Conservation (phyloP, 2,329 filamentous ascomycete genomes). For the Pyrenophora tritici-repentis region DNA sequence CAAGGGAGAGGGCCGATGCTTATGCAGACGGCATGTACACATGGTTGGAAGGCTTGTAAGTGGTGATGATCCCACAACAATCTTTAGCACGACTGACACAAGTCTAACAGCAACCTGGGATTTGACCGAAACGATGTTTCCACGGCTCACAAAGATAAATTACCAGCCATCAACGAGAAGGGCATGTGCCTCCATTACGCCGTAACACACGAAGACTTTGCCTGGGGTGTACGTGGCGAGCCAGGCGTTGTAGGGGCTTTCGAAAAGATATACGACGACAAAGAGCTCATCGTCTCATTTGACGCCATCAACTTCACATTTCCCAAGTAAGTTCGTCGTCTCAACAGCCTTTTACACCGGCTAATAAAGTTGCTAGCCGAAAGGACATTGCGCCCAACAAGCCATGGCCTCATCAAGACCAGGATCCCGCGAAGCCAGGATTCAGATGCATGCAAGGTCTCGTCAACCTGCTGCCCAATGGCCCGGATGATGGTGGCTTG, state of each 20-base stretch:
- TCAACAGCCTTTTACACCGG: too few species aligned
- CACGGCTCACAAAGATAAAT: slow-evolving; percentile 26
- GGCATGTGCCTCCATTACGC: slow-evolving; percentile 39
- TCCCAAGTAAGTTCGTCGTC: too few species aligned
- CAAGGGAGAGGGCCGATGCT: slow-evolving; percentile 48
- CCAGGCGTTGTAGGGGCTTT: slow-evolving; percentile 41
- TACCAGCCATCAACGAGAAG: slow-evolving; percentile 27
- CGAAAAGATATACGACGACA: slow-evolving; percentile 41
- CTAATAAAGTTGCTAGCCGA: too few species aligned
- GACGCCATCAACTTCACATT: slow-evolving; percentile 48
- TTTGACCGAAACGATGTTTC: slow-evolving; percentile 28
- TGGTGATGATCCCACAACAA: background rate
- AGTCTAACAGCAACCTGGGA: slow-evolving; percentile 20
- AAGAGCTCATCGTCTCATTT: slow-evolving; percentile 47
- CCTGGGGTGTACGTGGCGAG: slow-evolving; percentile 49
- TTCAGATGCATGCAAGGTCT: slow-evolving; percentile 60
- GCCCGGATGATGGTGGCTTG: slow-evolving; percentile 46
- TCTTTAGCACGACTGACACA: background rate
- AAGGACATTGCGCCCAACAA: slow-evolving; percentile 31
- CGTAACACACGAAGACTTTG: slow-evolving; percentile 49
- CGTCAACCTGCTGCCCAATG: slow-evolving; percentile 52
- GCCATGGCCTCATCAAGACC: slow-evolving; percentile 46
- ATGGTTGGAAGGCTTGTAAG: slow-evolving; percentile 44
- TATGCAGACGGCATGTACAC: slow-evolving; percentile 39
- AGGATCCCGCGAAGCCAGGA: slow-evolving; percentile 45